Conservation (phyloP, 495 filamentous ascomycete species). For the Penicillium canariense region DNA sequence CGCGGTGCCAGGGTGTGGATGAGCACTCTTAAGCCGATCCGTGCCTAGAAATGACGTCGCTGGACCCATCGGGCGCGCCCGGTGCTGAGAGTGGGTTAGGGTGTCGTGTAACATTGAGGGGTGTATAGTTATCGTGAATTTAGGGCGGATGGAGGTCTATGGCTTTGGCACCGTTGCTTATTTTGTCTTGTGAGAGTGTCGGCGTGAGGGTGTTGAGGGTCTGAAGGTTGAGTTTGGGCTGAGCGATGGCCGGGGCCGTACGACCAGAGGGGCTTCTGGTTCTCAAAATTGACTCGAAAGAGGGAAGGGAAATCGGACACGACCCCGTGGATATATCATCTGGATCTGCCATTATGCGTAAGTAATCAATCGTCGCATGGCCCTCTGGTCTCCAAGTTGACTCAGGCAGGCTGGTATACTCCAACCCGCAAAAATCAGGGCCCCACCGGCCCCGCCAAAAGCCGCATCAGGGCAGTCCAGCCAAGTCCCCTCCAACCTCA, state of each 20-base stretch:
- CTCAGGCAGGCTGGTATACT: too few species aligned
- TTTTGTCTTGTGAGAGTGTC: neutral
- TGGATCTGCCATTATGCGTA: too few species aligned
- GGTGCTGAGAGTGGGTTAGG: neutral
- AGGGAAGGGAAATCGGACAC: too few species aligned
- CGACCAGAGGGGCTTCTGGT: too few species aligned
- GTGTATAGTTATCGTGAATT: neutral
- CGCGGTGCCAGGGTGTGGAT: neutral
- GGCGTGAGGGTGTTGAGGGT: neutral
- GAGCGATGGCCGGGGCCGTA: too few species aligned
- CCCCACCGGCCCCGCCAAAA: constrained; percentile 1
- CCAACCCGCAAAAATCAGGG: neutral
- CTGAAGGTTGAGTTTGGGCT: neutral
- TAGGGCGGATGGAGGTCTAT: neutral
- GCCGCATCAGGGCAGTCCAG: neutral
- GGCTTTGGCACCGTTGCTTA: neutral
- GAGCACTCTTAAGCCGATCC: neutral
- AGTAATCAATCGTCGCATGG: too few species aligned
- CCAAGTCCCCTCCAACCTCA: neutral
- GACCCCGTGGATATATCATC: too few species aligned
- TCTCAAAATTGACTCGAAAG: too few species aligned
- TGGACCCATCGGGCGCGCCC: constrained; percentile 13
- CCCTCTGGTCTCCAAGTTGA: too few species aligned
- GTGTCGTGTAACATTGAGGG: neutral
- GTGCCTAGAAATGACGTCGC: constrained; percentile 24